A percentile compares a stretch with the other conserved stretches of the same genome.
phyloP scores from a whole-genome alignment of 331 rosid genomes.

The Acacia pycnantha region DNA sequence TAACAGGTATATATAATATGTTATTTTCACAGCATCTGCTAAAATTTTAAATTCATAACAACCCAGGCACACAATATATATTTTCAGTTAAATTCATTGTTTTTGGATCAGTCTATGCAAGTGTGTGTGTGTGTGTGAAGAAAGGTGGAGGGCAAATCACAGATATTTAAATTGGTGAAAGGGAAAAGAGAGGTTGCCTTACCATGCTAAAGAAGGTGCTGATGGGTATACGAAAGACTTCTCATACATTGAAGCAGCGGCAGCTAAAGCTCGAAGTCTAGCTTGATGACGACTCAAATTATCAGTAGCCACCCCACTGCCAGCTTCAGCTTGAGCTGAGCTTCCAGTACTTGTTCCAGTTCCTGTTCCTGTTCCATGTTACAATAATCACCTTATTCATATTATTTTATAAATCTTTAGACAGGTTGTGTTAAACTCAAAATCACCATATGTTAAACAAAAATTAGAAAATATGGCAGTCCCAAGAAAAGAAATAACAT shows the following conservation, averaged over 20 bases:
- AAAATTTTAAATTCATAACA: not conserved
- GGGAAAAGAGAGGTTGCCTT: conserved; percentile 29
- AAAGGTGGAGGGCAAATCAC: conserved; percentile 7
- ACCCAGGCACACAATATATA: not conserved
- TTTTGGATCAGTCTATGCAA: not conserved
- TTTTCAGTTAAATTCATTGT: not conserved
- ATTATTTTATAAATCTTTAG: not conserved
- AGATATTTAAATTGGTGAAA: conserved; percentile 14
- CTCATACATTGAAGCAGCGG: conserved; percentile 88
- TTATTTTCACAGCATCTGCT: not conserved
- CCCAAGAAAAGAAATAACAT: not conserved
- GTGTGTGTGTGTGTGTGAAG: not conserved
- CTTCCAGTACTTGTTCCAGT: conserved; percentile 56
- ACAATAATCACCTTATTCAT: not conserved
- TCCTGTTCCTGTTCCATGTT: conserved; percentile 17
- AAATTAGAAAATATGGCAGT: not conserved
- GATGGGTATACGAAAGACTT: conserved; percentile 89
- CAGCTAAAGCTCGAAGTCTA: conserved; percentile 89
- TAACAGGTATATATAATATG: not conserved
- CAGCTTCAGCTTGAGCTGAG: conserved; percentile 55
- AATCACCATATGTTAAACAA: not conserved
- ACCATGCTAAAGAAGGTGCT: conserved; percentile 71
- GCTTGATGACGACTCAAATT: conserved; percentile 73
- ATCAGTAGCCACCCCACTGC: conserved; percentile 48
- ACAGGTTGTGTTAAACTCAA: not conserved